These are phyloP conservation scores for Golubevia pallescens DNA, from an alignment of 1,284 basidiomycete genomes.

Conservation along the genomic window DNA sequence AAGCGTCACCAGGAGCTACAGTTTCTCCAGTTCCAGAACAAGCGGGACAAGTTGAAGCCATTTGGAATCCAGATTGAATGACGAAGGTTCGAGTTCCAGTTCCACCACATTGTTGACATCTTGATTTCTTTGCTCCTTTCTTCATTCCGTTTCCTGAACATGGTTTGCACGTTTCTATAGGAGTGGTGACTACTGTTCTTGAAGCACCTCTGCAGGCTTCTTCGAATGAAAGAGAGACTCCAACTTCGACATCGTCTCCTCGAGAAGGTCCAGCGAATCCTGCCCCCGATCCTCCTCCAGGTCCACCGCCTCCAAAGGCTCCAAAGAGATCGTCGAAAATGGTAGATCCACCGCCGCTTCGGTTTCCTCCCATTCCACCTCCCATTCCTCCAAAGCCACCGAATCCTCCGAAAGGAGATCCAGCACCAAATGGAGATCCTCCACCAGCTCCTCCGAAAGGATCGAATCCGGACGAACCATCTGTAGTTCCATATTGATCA, in stretches of 20 bases:
- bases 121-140: slow-evolving; percentile 50
- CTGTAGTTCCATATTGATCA: slow-evolving; percentile 58
- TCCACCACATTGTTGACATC: slow-evolving; percentile 52
- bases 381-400: slow-evolving; percentile 32
- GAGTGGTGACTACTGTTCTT: slow-evolving; percentile 45
- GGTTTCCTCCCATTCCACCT: slow-evolving; percentile 44
- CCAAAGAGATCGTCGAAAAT: slow-evolving; percentile 61
- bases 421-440: slow-evolving; percentile 9
- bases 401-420: slow-evolving; percentile 35
- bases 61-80: slow-evolving; percentile 62
- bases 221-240: slow-evolving; percentile 51
- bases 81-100: slow-evolving; percentile 62
- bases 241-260: slow-evolving; percentile 59
- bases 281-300: slow-evolving; percentile 19
- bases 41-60: slow-evolving; percentile 58
- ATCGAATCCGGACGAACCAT: slow-evolving; percentile 46
- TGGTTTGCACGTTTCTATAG: slow-evolving; percentile 47
- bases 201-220: slow-evolving; percentile 58
- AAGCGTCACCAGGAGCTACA: slow-evolving; percentile 51
- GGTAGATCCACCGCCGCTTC: slow-evolving; percentile 26
- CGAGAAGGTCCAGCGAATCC: slow-evolving; percentile 57
- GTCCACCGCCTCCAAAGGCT: slow-evolving; percentile 40
- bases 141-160: slow-evolving; percentile 53
- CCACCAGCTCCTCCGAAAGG: slow-evolving; percentile 51
- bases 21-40: slow-evolving; percentile 50